Percentiles rank a stretch among this genome's conserved stretches.
These are phyloP conservation scores for Suillus tomentosus DNA, from an alignment of 768 basidiomycete genomes.

Conservation along the genomic window DNA sequence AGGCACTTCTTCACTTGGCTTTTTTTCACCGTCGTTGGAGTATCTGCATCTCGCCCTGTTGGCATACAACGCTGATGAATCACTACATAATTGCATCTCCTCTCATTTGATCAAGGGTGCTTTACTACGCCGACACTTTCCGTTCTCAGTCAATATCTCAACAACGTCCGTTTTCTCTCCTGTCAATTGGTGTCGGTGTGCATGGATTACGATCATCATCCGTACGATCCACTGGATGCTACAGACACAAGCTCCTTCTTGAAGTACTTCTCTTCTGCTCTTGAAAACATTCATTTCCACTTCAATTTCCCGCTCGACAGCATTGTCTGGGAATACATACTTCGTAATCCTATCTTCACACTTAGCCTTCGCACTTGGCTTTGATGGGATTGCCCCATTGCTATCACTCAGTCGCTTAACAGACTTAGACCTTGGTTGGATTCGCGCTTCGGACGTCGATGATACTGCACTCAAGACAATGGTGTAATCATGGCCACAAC, in stretches of 20 bases:
- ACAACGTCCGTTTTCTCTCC: background rate
- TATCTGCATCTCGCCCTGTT: background rate
- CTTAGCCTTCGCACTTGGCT: background rate
- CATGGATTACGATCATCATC: background rate
- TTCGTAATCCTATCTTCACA: background rate
- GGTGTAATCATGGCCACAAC: background rate
- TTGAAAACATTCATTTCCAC: background rate
- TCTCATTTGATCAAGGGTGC: background rate
- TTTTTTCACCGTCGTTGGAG: background rate
- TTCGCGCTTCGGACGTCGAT: background rate
- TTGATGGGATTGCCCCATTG: background rate
- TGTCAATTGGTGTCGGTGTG: background rate
- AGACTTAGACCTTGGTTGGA: background rate
- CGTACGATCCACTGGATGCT: background rate
- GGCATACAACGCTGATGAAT: background rate
- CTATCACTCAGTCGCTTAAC: background rate
- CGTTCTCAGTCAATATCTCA: background rate
- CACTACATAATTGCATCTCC: background rate
- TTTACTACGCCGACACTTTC: background rate
- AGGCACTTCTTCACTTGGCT: background rate
- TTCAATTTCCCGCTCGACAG: background rate
- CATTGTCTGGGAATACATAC: background rate
- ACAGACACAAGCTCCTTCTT: background rate
- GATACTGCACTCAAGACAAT: background rate
- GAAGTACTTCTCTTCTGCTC: background rate